phyloP scores from a whole-genome alignment of 2,329 filamentous ascomycete genomes.

The Tolypocladium inflatum region DNA sequence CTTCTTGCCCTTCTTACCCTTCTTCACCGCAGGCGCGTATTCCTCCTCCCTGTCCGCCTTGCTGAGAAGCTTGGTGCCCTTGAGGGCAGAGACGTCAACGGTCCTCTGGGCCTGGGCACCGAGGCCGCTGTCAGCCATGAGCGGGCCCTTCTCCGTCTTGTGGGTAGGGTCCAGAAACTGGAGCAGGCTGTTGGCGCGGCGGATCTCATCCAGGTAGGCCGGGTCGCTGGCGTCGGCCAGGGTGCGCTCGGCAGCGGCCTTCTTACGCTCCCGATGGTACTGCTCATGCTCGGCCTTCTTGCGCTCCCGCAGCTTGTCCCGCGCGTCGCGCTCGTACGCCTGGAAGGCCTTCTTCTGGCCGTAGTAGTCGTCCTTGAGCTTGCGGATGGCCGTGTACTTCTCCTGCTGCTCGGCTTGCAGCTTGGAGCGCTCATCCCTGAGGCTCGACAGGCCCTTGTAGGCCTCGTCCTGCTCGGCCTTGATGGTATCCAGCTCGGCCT shows the following conservation, averaged over 20 bases:
- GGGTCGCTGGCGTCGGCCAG: conserved; percentile 75
- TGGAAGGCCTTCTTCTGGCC: conserved; percentile 70
- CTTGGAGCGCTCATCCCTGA: conserved; percentile 79
- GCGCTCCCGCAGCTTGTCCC: conserved; percentile 66
- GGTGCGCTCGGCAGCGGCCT: conserved; percentile 65
- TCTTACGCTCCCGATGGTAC: conserved; percentile 61
- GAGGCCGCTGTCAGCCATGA: conserved; percentile 60
- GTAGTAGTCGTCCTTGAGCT: conserved; percentile 86
- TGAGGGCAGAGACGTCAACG: conserved; percentile 74
- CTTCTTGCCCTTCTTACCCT: conserved; percentile 79
- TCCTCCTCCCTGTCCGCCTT: conserved; percentile 86
- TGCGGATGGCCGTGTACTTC: conserved; percentile 72
- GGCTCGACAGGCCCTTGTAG: conserved; percentile 75
- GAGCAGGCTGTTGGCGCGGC: conserved; percentile 77
- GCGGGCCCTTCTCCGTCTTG: conserved; percentile 55
- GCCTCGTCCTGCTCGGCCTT: conserved; percentile 87
- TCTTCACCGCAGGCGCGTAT: conserved; percentile 73
- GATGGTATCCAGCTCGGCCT: conserved; percentile 80
- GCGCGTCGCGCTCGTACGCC: conserved; percentile 75
- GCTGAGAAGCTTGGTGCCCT: conserved; percentile 73
- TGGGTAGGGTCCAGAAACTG: conserved; percentile 79
- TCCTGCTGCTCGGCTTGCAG: conserved; percentile 79
- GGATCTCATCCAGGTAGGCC: conserved; percentile 88
- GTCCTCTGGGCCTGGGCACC: conserved; percentile 72
- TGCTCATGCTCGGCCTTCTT: conserved; percentile 72